Evolutionary conservation across 805 yeast genomes (phyloP), one percentile per base, ranked within the genome.

Genomic region (Saccharomycopsis fodiens): DNA sequence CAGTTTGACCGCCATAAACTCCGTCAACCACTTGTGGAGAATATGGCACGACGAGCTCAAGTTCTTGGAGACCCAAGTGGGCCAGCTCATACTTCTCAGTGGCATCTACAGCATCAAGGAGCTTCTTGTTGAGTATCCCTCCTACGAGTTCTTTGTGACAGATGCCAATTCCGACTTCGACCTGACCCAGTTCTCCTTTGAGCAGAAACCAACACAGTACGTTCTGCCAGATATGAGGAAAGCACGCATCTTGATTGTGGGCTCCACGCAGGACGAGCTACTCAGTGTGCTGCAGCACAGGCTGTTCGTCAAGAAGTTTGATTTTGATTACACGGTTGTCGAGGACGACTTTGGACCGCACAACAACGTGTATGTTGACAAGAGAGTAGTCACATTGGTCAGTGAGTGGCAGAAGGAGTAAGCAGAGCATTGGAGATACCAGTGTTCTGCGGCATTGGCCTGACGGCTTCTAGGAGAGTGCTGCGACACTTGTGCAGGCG

Each of bases 251-350:
- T 58, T 66, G 37, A 56, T 85, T 0, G 58, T 81, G 2, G 89
- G 85, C 32, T 82, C 93, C 2, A 57, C 61, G 2, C 58, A 69
- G 15, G 95, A 86, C 61, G 94, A 85, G 57, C 67, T 86, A 13
- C 60, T 86, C 17, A 63, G 76, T 2, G 45, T 64, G 21, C 59
- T 61, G 2, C 93, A 84, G 55, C 65, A 82, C 0, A 54, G 62
- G 2, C 45, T 58, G 45, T 62, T 81, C 21, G 48, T 56, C 1
- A 35, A 52, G 0, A 67, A 67, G 57, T 58, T 79, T 2, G 30
- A 38, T 0, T 12, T 35, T 6, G 2, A 47, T 58, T 0, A 51
- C 57, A 57, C 50, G 8, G 39, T 55, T 17, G 44, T 58, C 13
- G 46, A 62, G 21, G 74, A 62, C 1, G 58, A 68, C 34, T 70